Percentiles rank a stretch among this genome's conserved stretches.
Conservation (phyloP, 257 asterid genomes). For the Coffea canephora region DNA sequence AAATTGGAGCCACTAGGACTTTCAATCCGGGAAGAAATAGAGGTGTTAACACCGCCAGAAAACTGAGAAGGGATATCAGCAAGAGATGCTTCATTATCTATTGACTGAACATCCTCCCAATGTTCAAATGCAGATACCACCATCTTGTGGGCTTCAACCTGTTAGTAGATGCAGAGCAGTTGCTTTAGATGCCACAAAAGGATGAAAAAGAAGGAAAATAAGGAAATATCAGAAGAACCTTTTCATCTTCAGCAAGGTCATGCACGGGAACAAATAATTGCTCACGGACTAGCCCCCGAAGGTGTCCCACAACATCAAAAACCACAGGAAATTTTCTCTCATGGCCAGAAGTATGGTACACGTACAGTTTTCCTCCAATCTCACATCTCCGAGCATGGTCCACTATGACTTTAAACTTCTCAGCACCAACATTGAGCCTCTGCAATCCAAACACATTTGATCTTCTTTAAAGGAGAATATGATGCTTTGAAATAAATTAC, state of each 20-base stretch:
- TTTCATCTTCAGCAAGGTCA: constrained; percentile 26
- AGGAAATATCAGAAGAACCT: constrained; percentile 29
- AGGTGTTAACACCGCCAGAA: background rate
- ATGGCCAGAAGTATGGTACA: constrained; percentile 27
- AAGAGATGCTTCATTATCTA: constrained; percentile 31
- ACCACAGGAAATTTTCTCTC: constrained; percentile 29
- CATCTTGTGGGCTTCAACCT: constrained; percentile 39
- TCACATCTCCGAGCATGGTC: constrained; percentile 51
- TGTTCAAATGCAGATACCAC: constrained; percentile 35
- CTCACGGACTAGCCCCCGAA: constrained; percentile 23
- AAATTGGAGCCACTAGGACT: background rate
- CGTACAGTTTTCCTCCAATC: constrained; percentile 25
- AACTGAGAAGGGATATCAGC: constrained; percentile 13
- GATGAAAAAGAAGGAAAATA: background rate
- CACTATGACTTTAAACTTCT: constrained; percentile 37
- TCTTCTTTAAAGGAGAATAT: background rate
- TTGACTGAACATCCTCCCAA: constrained; percentile 23
- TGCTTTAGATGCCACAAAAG: background rate
- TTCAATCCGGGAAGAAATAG: background rate
- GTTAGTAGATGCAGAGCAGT: constrained; percentile 2
- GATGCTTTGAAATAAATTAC: background rate
- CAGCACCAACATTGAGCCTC: constrained; percentile 32
- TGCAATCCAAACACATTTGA: constrained; percentile 21
- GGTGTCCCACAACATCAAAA: constrained; percentile 45
- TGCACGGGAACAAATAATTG: constrained; percentile 20